Conservation (phyloP, 148 eudicot species). For the Heliosperma pusillum region DNA sequence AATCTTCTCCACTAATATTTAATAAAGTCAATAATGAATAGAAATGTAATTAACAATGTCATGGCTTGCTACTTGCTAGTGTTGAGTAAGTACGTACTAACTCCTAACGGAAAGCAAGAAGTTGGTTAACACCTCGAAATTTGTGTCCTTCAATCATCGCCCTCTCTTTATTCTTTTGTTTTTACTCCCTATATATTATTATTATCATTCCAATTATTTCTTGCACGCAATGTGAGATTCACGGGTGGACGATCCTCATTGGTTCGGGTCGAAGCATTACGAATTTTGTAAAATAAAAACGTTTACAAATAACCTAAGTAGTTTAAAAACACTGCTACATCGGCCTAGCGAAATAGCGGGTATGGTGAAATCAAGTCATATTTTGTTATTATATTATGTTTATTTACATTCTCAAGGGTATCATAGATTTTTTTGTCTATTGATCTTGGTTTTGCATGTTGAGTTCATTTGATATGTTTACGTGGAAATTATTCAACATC, state of each 20-base stretch:
- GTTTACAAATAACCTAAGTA: no score
- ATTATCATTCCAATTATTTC: neutral
- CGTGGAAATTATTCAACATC: neutral
- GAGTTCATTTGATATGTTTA: neutral
- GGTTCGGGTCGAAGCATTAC: neutral
- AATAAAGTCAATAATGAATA: neutral
- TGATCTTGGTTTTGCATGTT: neutral
- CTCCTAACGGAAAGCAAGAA: conserved; percentile 1
- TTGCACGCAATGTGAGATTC: neutral
- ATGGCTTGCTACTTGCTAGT: no score
- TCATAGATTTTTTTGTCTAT: no score
- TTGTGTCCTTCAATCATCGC: conserved; percentile 6
- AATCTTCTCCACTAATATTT: neutral
- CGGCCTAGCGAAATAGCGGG: no score
- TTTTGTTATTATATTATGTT: neutral
- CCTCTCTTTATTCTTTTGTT: neutral
- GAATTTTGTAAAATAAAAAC: neutral
- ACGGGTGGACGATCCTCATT: neutral
- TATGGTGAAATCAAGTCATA: no score
- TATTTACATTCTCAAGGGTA: no score
- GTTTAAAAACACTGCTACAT: no score
- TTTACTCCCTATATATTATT: no score
- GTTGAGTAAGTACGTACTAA: neutral
- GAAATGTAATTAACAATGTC: neutral
- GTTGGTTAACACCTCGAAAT: neutral